Percentiles rank a stretch among this genome's conserved stretches.
phyloP scores from a whole-genome alignment of 2,329 filamentous ascomycete species.

The Ceratocystis cubensis region DNA sequence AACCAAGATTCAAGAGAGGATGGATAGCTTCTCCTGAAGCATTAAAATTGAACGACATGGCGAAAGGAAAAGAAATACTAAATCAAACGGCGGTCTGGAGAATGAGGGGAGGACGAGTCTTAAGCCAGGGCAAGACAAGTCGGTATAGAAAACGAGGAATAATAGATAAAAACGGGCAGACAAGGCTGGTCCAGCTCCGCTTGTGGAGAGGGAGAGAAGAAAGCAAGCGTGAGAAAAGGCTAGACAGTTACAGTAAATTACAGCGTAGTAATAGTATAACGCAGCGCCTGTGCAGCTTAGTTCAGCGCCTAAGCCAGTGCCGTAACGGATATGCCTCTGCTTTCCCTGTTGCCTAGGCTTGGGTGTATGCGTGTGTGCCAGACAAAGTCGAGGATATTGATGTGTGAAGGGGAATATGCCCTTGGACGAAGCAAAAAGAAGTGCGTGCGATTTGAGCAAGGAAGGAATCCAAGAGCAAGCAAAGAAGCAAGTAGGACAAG shows the following conservation, averaged over 20 bases:
- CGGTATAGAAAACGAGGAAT: slow-evolving; percentile 13
- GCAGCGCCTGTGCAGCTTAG: slow-evolving; percentile 5
- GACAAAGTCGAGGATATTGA: slow-evolving; percentile 2
- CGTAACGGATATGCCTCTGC: too few relatives aligned
- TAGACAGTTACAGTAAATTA: not conserved
- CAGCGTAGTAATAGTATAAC: not conserved
- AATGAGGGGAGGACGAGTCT: slow-evolving; percentile 16
- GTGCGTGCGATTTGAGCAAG: slow-evolving; percentile 1
- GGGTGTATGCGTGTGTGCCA: not conserved
- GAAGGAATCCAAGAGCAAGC: slow-evolving; percentile 13
- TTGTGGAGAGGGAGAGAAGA: not conserved
- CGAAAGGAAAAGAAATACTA: slow-evolving; percentile 16
- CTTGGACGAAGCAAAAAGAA: slow-evolving; percentile 2
- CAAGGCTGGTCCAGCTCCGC: slow-evolving; percentile 9
- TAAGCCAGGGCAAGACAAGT: slow-evolving; percentile 15
- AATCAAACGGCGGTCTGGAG: slow-evolving; percentile 18
- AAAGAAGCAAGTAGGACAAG: slow-evolving; percentile 8
- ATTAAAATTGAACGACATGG: slow-evolving; percentile 21
- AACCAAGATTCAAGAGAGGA: slow-evolving; percentile 15
- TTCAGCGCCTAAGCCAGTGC: not conserved
- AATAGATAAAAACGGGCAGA: slow-evolving; percentile 12
- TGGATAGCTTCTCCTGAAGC: slow-evolving; percentile 17
- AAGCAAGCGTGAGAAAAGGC: slow-evolving; percentile 6
- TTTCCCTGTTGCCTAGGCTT: too few relatives aligned
- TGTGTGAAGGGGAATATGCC: not conserved